phyloP scores from a whole-genome alignment of 2,329 filamentous ascomycete species.

The Zasmidium citrigriseum region DNA sequence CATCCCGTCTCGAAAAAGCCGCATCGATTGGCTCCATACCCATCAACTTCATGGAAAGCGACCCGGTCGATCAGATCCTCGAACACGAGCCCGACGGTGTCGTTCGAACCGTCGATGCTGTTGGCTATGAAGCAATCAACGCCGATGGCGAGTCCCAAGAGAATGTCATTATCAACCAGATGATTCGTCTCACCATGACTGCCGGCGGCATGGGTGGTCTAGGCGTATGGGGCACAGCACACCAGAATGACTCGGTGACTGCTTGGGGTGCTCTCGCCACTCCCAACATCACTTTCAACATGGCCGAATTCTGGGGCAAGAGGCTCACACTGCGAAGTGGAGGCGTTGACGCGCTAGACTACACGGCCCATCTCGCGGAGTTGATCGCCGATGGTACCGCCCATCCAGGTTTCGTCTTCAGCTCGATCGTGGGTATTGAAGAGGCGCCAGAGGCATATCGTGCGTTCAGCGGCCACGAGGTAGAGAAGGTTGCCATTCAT shows the following conservation, averaged over 20 bases:
- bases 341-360: neutral
- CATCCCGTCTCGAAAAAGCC: conserved; percentile 59
- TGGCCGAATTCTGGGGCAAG: neutral
- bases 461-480: too few species aligned
- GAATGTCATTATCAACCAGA: conserved; percentile 10
- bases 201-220: conserved; percentile 10
- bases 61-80: conserved; percentile 62
- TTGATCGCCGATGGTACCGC: too few species aligned
- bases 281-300: neutral
- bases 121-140: conserved; percentile 56
- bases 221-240: conserved; percentile 10
- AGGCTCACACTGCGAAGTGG: neutral
- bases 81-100: conserved; percentile 60
- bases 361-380: neutral
- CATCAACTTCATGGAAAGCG: conserved; percentile 61
- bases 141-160: neutral
- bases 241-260: too few species aligned
- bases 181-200: conserved; percentile 5
- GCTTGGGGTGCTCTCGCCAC: neutral
- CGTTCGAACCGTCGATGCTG: conserved; percentile 63
- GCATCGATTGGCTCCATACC: conserved; percentile 62
- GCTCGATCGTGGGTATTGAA: too few species aligned
- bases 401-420: too few species aligned
- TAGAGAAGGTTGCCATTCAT: too few species aligned
- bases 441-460: too few species aligned